Percentiles rank a stretch among this genome's conserved stretches.
These are phyloP conservation scores for Colletotrichum tropicale DNA, from an alignment of 2,329 filamentous ascomycete genomes.

Conservation along the genomic window DNA sequence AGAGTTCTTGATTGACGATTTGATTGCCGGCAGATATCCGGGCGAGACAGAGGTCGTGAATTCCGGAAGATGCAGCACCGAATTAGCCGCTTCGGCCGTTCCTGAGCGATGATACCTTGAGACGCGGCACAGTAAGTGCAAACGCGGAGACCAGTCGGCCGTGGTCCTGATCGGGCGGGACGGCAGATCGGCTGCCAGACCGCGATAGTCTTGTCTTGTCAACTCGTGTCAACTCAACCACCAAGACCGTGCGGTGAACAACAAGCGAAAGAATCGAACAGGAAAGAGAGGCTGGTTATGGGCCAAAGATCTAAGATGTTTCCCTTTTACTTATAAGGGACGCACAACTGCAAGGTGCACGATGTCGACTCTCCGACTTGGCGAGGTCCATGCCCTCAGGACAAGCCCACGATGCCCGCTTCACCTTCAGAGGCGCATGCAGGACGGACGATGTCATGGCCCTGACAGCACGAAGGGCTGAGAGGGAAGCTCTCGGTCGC, in stretches of 20 bases:
- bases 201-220: neutral
- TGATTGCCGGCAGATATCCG: neutral
- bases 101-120: neutral
- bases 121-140: neutral
- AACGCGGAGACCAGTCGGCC: neutral
- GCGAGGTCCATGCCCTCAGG: neutral
- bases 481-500: neutral
- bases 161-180: neutral
- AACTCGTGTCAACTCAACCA: neutral
- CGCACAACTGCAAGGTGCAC: neutral
- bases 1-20: neutral
- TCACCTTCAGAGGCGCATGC: neutral
- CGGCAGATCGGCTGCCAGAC: neutral
- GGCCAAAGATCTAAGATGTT: neutral
- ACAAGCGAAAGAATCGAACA: neutral
- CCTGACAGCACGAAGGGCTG: neutral
- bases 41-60: neutral
- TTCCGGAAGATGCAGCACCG: neutral
- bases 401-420: neutral
- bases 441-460: neutral
- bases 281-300: neutral
- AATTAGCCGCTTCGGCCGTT: neutral
- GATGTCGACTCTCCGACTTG: neutral
- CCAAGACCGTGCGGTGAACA: neutral
- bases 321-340: neutral